Conservation (phyloP, 495 filamentous ascomycete species). For the Tuber umbilicatum region DNA sequence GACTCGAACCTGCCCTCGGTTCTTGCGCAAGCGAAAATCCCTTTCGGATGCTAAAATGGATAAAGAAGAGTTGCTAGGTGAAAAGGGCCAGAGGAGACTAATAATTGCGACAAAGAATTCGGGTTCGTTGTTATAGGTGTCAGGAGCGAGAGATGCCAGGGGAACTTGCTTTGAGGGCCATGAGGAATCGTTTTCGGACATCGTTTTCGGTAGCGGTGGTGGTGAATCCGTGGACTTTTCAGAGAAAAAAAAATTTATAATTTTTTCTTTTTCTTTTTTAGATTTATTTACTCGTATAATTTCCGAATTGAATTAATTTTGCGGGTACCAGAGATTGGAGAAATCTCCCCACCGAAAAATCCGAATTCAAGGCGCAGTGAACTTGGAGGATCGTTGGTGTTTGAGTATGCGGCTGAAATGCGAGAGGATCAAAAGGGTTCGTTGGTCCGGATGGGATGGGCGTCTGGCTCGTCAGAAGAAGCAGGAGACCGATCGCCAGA, state of each 20-base stretch:
- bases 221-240: not conserved
- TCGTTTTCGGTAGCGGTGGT: constrained; percentile 31
- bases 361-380: not conserved
- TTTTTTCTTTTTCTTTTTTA: not conserved
- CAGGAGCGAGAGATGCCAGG: constrained; percentile 26
- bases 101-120: constrained; percentile 59
- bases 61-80: constrained; percentile 60
- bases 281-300: not conserved
- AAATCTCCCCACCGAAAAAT: not conserved
- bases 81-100: constrained; percentile 88
- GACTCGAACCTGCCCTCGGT: constrained; percentile 75
- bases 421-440: not conserved
- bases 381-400: not conserved
- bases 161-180: constrained; percentile 32
- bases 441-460: not conserved
- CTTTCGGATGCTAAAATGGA: constrained; percentile 76
- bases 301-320: not conserved
- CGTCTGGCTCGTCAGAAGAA: not conserved
- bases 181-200: constrained; percentile 37
- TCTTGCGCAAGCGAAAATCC: constrained; percentile 73
- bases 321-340: not conserved
- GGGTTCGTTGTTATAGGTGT: constrained; percentile 1
- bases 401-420: constrained; percentile 5
- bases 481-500: not conserved
- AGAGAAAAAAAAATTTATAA: too few species aligned